Base-by-base conservation (phyloP, 169 alveolate species). In the Plasmodium berghei region DNA sequence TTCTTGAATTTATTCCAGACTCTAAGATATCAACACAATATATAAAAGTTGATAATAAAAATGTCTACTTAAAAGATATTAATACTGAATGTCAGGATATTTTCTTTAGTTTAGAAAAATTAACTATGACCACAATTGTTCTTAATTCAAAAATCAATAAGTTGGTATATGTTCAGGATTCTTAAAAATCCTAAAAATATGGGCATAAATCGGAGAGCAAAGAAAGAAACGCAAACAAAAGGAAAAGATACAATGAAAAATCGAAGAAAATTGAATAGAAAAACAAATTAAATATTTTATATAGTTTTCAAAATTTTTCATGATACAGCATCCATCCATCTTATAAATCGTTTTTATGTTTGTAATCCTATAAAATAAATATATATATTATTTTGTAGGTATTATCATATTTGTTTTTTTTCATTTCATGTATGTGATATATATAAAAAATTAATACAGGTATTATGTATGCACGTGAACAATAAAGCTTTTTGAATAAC, bases 111-210 rank as follows among this genome's bases (percentile, higher is more conserved):
- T 26, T 75, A 42, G 75, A 75, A 63, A 75, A 75, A 75, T 58
- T 75, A 63, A 46, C 75, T 55, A 75, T 75, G 89, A 62, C 89
- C n/a, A 49, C 64, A 55, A 75, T 75, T 75, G 73, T 75, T 18
- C 40, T 75, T 49, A 75, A 75, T 63, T 75, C 89, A 49, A 75
- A 75, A 56, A 63, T 75, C 22, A 75, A 48, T 74, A 75, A 75
- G 45, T 75, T 75, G 66, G 54, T 75, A 26, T 75, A 75, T 42
- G 66, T 54, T 34, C 67, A 42, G 54, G 77, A 75, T 14, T 52
- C 59, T 14, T 52, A 52, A 52, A 34, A 34, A 34, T 1, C 42
- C 8, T 34, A 34, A 34, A 28, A 34, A 5, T 14, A 54, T 62
- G 62, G 22, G 62, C 59, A 24, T 73, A 26, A 26, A 42, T 24